Conservation (phyloP, 2,329 filamentous ascomycete genomes). For the Sarocladium kiliense region DNA sequence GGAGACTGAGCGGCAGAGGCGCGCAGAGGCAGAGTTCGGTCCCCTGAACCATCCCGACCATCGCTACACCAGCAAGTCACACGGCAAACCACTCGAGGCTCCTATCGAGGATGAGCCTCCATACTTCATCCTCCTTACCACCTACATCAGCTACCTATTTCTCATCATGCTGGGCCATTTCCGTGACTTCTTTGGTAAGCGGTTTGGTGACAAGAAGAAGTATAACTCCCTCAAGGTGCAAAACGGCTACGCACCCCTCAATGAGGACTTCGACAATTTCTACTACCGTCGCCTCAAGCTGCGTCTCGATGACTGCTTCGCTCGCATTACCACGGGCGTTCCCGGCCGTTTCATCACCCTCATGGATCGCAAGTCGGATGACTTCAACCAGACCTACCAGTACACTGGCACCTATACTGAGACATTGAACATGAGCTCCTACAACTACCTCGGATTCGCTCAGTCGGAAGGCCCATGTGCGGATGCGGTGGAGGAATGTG, state of each 20-base stretch:
- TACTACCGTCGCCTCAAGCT: constrained; percentile 90
- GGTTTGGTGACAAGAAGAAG: constrained; percentile 75
- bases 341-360: constrained; percentile 91
- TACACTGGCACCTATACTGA: constrained; percentile 88
- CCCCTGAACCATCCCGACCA: constrained; percentile 76
- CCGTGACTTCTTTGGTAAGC: constrained; percentile 95
- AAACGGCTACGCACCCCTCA: constrained; percentile 90
- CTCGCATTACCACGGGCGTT: constrained; percentile 85
- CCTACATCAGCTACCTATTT: constrained; percentile 96
- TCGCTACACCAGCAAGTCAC: constrained; percentile 83
- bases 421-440: constrained; percentile 97
- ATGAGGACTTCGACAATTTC: constrained; percentile 98
- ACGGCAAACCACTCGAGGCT: constrained; percentile 71
- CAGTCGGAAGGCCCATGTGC: constrained; percentile 96
- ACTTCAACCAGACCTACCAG: constrained; percentile 87
- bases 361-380: constrained; percentile 82
- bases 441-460: constrained; percentile 98
- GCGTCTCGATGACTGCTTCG: constrained; percentile 95
- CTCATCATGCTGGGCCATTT: constrained; percentile 94
- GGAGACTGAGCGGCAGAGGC: constrained; percentile 70
- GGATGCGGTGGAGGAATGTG: constrained; percentile 80
- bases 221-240: constrained; percentile 78
- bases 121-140: constrained; percentile 95
- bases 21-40: constrained; percentile 85
- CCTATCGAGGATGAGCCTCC: constrained; percentile 93